phyloP scores from a whole-genome alignment of 495 filamentous ascomycete species.

The Rostrohypoxylon terebratum region DNA sequence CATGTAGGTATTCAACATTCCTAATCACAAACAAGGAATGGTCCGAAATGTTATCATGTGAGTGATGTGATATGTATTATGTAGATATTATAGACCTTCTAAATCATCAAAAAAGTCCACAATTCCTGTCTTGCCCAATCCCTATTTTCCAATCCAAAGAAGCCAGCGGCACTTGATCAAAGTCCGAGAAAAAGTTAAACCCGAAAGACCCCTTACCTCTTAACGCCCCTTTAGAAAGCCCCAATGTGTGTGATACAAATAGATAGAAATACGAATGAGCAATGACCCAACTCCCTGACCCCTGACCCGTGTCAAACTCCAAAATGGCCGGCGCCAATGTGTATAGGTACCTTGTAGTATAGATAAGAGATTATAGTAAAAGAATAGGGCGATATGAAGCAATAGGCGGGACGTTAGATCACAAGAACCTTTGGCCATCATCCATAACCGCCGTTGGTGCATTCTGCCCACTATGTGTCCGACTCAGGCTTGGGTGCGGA shows the following conservation, averaged over 20 bases:
- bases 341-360: background rate
- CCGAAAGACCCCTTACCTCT: background rate
- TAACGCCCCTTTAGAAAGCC: background rate
- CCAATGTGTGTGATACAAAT: no score
- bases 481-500: background rate
- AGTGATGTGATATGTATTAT: slow-evolving; percentile 7
- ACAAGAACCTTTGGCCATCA: slow-evolving; percentile 34
- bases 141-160: background rate
- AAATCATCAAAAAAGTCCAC: background rate
- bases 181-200: slow-evolving; percentile 25
- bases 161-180: slow-evolving; percentile 30
- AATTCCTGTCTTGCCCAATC: background rate
- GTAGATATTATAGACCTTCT: background rate
- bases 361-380: background rate
- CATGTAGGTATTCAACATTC: background rate
- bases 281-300: background rate
- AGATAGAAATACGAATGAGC: slow-evolving; percentile 19
- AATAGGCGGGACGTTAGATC: background rate
- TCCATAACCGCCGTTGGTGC: slow-evolving; percentile 48
- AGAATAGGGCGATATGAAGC: background rate
- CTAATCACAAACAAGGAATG: background rate
- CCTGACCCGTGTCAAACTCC: background rate
- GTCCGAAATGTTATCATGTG: background rate
- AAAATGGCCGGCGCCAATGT: slow-evolving; percentile 5
- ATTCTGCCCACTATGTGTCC: background rate